These are phyloP conservation scores for Ophiostoma pallidulum DNA, from an alignment of 2,329 filamentous ascomycete genomes.

Conservation along the genomic window DNA sequence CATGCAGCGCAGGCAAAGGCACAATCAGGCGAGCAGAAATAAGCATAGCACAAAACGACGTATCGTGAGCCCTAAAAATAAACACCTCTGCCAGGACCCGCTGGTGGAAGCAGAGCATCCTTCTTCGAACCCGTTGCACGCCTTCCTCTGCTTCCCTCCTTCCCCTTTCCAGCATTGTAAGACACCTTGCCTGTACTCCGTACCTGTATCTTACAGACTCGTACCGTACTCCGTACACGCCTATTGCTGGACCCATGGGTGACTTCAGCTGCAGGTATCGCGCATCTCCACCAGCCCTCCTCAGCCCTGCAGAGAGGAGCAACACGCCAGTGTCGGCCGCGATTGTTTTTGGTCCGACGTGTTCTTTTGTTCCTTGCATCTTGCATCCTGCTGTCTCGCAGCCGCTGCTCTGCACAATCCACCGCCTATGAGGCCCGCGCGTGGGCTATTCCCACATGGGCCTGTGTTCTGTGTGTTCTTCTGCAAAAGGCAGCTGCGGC, in stretches of 20 bases:
- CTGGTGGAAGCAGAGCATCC: not conserved
- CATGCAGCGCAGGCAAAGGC: too few species aligned
- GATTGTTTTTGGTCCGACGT: not conserved
- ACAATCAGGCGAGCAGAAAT: too few species aligned
- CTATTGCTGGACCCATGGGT: constrained; percentile 9
- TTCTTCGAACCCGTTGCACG: not conserved
- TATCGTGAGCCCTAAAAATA: too few species aligned
- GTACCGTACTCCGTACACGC: not conserved
- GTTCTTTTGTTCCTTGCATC: not conserved
- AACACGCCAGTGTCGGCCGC: not conserved
- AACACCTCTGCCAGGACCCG: too few species aligned
- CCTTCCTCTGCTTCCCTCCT: not conserved
- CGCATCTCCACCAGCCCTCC: constrained; percentile 3
- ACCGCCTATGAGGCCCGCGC: not conserved
- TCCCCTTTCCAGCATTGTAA: too few species aligned
- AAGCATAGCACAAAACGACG: too few species aligned
- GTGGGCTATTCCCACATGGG: not conserved
- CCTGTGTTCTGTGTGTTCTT: not conserved
- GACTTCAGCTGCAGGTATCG: constrained; percentile 14
- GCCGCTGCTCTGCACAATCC: not conserved
- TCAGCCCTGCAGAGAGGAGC: constrained; percentile 7
- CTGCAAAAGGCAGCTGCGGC: too few species aligned
- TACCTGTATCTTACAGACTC: too few species aligned
- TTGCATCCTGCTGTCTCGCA: not conserved
- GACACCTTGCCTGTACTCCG: too few species aligned